Evolutionary conservation across 257 asterid species (phyloP).

Genomic region (Nicotiana benthamiana): DNA sequence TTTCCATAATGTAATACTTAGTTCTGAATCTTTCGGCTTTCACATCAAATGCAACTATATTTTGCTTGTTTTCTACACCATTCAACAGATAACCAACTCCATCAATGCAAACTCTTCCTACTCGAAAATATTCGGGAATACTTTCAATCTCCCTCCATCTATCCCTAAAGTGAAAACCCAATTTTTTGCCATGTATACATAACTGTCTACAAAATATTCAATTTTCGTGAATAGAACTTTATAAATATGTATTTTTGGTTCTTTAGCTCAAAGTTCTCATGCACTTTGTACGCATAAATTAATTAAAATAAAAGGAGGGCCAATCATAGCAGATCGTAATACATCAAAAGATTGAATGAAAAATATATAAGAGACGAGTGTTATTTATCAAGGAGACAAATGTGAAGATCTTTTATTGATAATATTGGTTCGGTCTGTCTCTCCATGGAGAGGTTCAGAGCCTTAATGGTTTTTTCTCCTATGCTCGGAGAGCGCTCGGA

Average conservation of each 20-base stretch:
- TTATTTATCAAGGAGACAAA: too few relatives aligned
- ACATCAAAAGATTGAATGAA: too few relatives aligned
- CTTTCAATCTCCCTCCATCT: background rate
- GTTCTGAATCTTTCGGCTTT: background rate
- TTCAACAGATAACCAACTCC: background rate
- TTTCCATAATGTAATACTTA: background rate
- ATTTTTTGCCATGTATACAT: background rate
- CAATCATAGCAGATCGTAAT: too few relatives aligned
- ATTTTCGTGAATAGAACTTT: background rate
- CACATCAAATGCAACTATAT: background rate
- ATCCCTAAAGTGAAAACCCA: background rate
- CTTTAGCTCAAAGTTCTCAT: too few relatives aligned
- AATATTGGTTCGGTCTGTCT: too few relatives aligned
- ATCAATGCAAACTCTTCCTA: background rate
- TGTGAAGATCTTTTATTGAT: too few relatives aligned
- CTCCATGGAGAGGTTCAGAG: too few relatives aligned
- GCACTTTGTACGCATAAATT: too few relatives aligned
- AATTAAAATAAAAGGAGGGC: too few relatives aligned
- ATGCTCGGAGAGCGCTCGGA: too few relatives aligned
- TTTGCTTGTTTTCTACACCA: background rate
- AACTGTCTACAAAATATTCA: background rate
- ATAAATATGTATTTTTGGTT: background rate
- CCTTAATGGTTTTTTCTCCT: too few relatives aligned
- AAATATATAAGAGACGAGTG: too few relatives aligned
- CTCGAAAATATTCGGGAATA: background rate